Evolutionary conservation across 2,329 filamentous ascomycete genomes (phyloP), one percentile per base, ranked within the genome.

Genomic region (Neodidymelliopsis sp.): DNA sequence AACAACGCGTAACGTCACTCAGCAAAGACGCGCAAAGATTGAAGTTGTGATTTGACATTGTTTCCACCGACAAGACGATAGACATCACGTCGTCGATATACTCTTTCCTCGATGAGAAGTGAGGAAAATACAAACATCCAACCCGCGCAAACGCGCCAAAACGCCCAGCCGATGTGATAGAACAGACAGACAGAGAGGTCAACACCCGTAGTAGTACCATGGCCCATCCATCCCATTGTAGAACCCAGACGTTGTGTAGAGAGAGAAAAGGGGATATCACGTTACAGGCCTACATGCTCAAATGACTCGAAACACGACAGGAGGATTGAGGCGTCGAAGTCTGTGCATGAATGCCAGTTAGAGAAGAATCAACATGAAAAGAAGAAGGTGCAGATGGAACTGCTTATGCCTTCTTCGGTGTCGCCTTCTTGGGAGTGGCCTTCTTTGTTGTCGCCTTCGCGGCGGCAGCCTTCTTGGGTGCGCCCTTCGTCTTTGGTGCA

Each of bases 361-460:
- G 53, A 60, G 59, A 66, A 63, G 54, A 68, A 60, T 65, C 57
- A 63, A 45, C 52, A 65, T 60, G 50, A 49, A 62, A 56, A 39
- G 57, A 30, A 39, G 36, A 57, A 54, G 37, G 47, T 34, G 51
- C 25, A 53, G 10, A 22, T 36, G 24, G 22, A 50, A 28, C 24
- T 33, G 38, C 56, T 71, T 52, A 72, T 67, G 67, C 63, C 65
- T 71, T 72, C 66, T 72, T 72, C 41, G 70, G 69, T 36, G 69
- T 68, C 4, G 79, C 70, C 37, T 78, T 75, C 62, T 81, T 82
- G 51, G 78, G 65, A 3, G 77, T 71, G 8, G 74, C 71, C 71
- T 79, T 79, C 68, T 70, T 74, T 59, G 80, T 82, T 50, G 78
- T 63, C 6, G 77, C 67, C 65, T 70, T 80, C 69, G 58, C 41